Conservation (phyloP, 2,329 filamentous ascomycete genomes). For the Microcyclospora tardicrescens region DNA sequence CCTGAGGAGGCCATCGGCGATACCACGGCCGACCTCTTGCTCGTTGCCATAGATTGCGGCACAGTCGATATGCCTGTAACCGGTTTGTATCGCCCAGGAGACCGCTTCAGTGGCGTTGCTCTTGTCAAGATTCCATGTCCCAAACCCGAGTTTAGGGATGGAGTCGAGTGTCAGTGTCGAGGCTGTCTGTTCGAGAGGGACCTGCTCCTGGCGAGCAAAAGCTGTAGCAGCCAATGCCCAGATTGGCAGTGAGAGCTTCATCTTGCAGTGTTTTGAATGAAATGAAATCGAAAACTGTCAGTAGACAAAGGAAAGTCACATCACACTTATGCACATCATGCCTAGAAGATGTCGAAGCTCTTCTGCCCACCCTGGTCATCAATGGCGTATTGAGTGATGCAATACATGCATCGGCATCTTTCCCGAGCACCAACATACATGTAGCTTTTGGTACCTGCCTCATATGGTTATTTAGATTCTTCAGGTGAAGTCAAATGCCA, state of each 20-base stretch:
- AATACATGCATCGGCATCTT: neutral
- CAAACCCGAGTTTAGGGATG: constrained; percentile 25
- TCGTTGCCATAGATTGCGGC: constrained; percentile 34
- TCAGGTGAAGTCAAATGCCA: too few relatives aligned
- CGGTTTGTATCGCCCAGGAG: constrained; percentile 30
- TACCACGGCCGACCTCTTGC: constrained; percentile 30
- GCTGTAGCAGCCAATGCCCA: constrained; percentile 15
- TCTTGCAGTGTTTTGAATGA: constrained; percentile 1
- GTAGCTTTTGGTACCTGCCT: too few relatives aligned
- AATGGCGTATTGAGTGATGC: constrained; percentile 4
- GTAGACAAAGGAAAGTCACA: neutral
- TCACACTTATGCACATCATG: neutral
- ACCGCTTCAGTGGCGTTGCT: constrained; percentile 25
- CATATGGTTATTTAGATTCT: too few relatives aligned
- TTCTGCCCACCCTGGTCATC: too few relatives aligned
- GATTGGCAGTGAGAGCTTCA: constrained; percentile 7
- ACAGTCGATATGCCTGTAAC: constrained; percentile 43
- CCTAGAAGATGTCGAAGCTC: too few relatives aligned
- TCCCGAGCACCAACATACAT: too few relatives aligned
- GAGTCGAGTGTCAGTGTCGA: constrained; percentile 15
- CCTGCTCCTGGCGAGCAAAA: constrained; percentile 10
- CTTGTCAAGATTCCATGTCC: constrained; percentile 26
- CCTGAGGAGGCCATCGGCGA: constrained; percentile 23
- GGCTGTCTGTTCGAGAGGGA: constrained; percentile 11
- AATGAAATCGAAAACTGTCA: too few relatives aligned